A percentile compares a stretch with the other conserved stretches of the same genome.
phyloP scores from a whole-genome alignment of 495 filamentous ascomycete species.

The Hypoxylon trugodes region DNA sequence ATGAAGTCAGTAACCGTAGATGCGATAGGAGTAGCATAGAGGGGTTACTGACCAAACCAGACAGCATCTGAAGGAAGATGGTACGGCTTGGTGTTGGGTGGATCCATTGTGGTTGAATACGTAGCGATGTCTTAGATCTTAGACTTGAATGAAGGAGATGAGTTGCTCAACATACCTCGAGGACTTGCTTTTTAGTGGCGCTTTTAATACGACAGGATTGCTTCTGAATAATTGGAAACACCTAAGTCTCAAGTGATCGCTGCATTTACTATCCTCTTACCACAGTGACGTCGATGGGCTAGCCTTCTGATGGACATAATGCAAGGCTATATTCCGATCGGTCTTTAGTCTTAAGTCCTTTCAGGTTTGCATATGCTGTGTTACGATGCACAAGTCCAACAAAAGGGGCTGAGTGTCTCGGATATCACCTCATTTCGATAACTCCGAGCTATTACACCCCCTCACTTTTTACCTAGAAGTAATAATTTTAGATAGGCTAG shows the following conservation, averaged over 20 bases:
- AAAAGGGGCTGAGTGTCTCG: too few species aligned
- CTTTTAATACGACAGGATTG: neutral
- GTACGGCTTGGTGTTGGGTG: conserved; percentile 50
- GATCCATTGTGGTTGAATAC: conserved; percentile 34
- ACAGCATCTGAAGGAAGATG: conserved; percentile 56
- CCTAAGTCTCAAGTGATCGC: neutral
- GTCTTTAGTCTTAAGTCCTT: neutral
- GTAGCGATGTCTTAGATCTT: neutral
- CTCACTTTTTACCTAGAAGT: too few species aligned
- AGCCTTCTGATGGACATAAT: neutral
- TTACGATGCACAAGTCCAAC: too few species aligned
- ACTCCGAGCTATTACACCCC: too few species aligned
- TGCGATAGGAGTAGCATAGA: conserved; percentile 1
- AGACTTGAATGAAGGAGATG: neutral
- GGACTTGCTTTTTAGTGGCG: too few species aligned
- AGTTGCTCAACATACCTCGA: too few species aligned
- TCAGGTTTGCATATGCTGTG: neutral
- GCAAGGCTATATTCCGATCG: too few species aligned
- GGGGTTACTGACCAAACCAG: conserved; percentile 57
- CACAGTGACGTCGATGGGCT: neutral
- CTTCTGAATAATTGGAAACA: neutral
- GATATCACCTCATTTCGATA: too few species aligned
- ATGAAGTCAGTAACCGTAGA: neutral
- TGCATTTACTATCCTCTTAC: neutral
- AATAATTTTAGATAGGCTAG: too few species aligned